Evolutionary conservation across 2,329 filamentous ascomycete genomes (phyloP).

Genomic region (Alternaria sp.): DNA sequence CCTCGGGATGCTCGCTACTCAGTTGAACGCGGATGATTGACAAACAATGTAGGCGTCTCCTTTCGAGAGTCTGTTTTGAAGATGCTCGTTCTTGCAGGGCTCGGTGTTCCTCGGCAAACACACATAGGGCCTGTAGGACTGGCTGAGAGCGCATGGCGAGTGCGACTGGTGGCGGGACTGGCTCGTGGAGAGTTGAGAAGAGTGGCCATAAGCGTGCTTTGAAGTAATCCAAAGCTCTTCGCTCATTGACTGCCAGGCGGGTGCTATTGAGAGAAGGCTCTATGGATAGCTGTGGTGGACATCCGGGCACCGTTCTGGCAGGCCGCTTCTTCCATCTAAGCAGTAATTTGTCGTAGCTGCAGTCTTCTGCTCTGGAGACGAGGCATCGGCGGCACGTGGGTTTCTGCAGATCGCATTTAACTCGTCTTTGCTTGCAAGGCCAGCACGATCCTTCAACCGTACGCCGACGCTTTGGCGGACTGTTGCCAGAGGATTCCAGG

Average conservation of each 20-base stretch:
- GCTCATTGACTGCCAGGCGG: constrained; percentile 21
- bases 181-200: constrained; percentile 20
- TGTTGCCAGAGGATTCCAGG: constrained; percentile 21
- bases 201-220: constrained; percentile 25
- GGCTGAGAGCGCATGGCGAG: constrained; percentile 23
- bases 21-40: constrained; percentile 21
- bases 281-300: constrained; percentile 5
- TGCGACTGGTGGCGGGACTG: constrained; percentile 20
- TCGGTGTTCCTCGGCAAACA: constrained; percentile 26
- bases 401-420: constrained; percentile 19
- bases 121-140: constrained; percentile 23
- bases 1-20: constrained; percentile 10
- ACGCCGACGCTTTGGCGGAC: constrained; percentile 18
- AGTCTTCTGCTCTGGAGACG: constrained; percentile 13
- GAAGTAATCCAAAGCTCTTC: constrained; percentile 27
- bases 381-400: constrained; percentile 17
- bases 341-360: constrained; percentile 18
- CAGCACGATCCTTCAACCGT: constrained; percentile 23
- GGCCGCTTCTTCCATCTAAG: constrained; percentile 22
- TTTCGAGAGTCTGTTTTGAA: constrained; percentile 13
- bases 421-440: constrained; percentile 20
- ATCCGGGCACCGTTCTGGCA: constrained; percentile 16
- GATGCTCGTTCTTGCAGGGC: constrained; percentile 19
- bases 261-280: constrained; percentile 8
- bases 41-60: constrained; percentile 19